These are phyloP conservation scores for Colletotrichum gigasporum DNA, from an alignment of 2,329 filamentous ascomycete genomes.

Conservation along the genomic window DNA sequence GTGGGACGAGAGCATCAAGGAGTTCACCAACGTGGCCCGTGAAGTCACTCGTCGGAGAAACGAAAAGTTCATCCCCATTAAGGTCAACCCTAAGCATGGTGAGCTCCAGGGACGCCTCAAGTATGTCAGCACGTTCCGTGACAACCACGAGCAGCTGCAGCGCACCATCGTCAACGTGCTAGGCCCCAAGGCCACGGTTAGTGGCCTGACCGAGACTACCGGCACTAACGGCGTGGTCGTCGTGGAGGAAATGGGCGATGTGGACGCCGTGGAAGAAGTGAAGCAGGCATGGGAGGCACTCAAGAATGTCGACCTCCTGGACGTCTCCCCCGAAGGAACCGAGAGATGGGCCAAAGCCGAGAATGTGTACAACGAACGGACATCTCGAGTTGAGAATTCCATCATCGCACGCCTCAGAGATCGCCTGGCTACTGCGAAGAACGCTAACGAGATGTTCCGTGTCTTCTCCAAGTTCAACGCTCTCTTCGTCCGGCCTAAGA, in stretches of 20 bases:
- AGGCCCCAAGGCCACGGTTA: conserved; percentile 73
- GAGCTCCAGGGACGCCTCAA: conserved; percentile 90
- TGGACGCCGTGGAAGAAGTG: conserved; percentile 97
- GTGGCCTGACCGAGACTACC: conserved; percentile 60
- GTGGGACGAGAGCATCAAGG: conserved; percentile 97
- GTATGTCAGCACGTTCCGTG: conserved; percentile 93
- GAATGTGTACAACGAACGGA: conserved; percentile 96
- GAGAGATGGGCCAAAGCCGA: conserved; percentile 93
- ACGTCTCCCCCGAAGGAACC: conserved; percentile 90
- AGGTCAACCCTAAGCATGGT: conserved; percentile 87
- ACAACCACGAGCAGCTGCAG: conserved; percentile 97
- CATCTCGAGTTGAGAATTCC: conserved; percentile 96
- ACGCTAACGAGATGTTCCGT: conserved; percentile 99
- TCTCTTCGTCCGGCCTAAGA: conserved; percentile 98
- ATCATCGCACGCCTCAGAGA: conserved; percentile 96
- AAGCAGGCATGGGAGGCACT: conserved; percentile 92
- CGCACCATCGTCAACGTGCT: conserved; percentile 97
- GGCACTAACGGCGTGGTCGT: conserved; percentile 71
- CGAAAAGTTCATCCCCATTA: conserved; percentile 99
- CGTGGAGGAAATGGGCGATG: conserved; percentile 94
- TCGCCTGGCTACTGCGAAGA: conserved; percentile 93
- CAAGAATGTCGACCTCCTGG: conserved; percentile 93
- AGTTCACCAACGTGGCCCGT: conserved; percentile 96
- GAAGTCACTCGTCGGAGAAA: conserved; percentile 93
- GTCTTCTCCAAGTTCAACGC: conserved; percentile 99